Conservation (phyloP, 192 early-diverging fungal genomes). For the Funneliformis geosporum region DNA sequence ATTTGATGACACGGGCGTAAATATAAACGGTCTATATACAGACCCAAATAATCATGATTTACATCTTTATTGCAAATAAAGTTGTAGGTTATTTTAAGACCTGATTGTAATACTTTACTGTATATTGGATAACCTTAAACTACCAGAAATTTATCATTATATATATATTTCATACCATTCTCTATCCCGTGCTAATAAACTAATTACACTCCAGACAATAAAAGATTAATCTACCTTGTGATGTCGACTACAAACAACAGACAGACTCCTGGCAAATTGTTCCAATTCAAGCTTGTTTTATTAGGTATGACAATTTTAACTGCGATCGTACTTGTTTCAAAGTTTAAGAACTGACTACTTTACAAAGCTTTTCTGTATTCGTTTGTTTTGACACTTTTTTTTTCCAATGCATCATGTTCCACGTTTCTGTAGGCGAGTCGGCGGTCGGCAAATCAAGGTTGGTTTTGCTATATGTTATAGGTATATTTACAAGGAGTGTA, state of each 20-base stretch:
- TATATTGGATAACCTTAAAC: not conserved
- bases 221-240: not conserved
- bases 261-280: slow-evolving; percentile 61
- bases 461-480: not conserved
- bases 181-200: not conserved
- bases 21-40: too few relatives aligned
- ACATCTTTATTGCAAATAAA: too few relatives aligned
- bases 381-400: not conserved
- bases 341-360: not conserved
- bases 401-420: not conserved
- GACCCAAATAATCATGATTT: too few relatives aligned
- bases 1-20: not conserved
- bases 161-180: not conserved
- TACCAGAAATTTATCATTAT: not conserved
- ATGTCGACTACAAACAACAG: slow-evolving; percentile 8
- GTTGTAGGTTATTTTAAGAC: too few relatives aligned
- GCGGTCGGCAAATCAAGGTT: slow-evolving; percentile 73
- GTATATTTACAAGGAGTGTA: not conserved
- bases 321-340: not conserved
- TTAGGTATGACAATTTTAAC: slow-evolving; percentile 63
- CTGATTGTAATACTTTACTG: too few relatives aligned
- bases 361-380: not conserved
- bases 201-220: not conserved
- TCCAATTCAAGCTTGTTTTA: slow-evolving; percentile 94
- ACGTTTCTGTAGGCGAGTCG: slow-evolving; percentile 52